Base-by-base conservation (phyloP, 805 yeast genomes). In the Sugiyamaella marilandica region DNA sequence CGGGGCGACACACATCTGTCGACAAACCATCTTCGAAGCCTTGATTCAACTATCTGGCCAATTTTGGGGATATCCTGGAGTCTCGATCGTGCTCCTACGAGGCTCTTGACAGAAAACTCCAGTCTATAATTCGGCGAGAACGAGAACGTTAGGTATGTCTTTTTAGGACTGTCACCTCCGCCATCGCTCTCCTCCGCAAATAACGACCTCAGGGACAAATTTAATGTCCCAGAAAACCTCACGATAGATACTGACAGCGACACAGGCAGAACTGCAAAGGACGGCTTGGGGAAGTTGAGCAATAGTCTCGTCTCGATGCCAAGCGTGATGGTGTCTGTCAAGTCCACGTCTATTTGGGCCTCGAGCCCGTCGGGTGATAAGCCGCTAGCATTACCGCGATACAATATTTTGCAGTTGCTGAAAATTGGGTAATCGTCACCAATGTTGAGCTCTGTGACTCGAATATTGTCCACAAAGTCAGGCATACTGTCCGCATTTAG, bases 361-460 rank as follows among this genome's bases (percentile, higher is more conserved):
- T 90, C 96, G 73, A 79, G 66, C 43, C 69, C 78, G 52, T 77
- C 81, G 19, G 78, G 77, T 51, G 79, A 77, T 55, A 81, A 82
- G 56, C 76, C 19, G 14, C 51, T 34, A 5, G 33, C 44, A 33
- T 31, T 35, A 9, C 65, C 64, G 21, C 63, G 59, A 36, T 61
- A 55, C 36, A 59, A 54, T n/a, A 94, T 87, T 47, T 95, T 77
- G 69, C 99, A 94, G 64, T 94, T 94, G 52, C 96, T 87, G 65
- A 94, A 87, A 49, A 94, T 87, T 2, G 99, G 99, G 65, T 84
- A 94, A 68, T 91, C 97, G 65, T 89, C 87, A 33, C 99, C 99
- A 53, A 94, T 84, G 62, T 90, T 92, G 24, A 94, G 82, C 62
- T 92, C 97, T 1, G 91, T 86, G 46, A 94, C 81, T 55, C 78